Base-by-base conservation (phyloP, 768 basidiomycete species). In the Leccinum ochraceum region DNA sequence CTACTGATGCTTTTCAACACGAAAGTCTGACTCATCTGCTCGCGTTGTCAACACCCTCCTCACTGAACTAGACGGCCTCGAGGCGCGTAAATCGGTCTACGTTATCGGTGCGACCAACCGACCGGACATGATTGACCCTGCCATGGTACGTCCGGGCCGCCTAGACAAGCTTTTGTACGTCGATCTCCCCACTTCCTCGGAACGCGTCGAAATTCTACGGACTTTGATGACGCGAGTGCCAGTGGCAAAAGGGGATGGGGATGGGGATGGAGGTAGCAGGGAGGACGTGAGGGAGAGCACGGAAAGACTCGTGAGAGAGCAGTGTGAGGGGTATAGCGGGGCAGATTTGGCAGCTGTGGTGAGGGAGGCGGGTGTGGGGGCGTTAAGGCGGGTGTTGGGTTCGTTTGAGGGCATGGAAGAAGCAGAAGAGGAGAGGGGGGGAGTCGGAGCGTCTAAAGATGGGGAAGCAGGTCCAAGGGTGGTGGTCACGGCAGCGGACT, bases 71-170 rank as follows among this genome's bases (percentile, higher is more conserved):
- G 95, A 97, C 64, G 95, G 95, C 0, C 87, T 98, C 26, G 92
- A 95, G 61, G 79, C 86, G 2, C 86, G 94, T 36, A 93, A 91
- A 74, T 83, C 84, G 44, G 93, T 97, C 60, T 95, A 94, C 68
- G 94, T 98, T 48, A 93, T 97, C 60, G 95, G 90, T 0, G 95
- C 95, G 8, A 97, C 94, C 32, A 98, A 96, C 74, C 81, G 95
- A 13, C 95, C 95, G 1, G 94, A 98, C 77, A 96, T 96, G 88
- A 95, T 97, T 61, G 95, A 98, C 70, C 95, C 95, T 1, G 95
- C 95, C 7, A 95, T 96, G 94, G 92, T 94, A 56, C 90, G 95
- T n/a, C 95, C 95, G 0, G 95, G 95, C 0, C 85, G 95, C 10
- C 83, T 98, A 11, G 95, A 97, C 77, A 97, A 97, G 73, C 82